Evolutionary conservation across 176 grass and related monocot species (phyloP), one percentile per base, ranked within the genome.

Genomic region (Ampelocalamus luodianensis): DNA sequence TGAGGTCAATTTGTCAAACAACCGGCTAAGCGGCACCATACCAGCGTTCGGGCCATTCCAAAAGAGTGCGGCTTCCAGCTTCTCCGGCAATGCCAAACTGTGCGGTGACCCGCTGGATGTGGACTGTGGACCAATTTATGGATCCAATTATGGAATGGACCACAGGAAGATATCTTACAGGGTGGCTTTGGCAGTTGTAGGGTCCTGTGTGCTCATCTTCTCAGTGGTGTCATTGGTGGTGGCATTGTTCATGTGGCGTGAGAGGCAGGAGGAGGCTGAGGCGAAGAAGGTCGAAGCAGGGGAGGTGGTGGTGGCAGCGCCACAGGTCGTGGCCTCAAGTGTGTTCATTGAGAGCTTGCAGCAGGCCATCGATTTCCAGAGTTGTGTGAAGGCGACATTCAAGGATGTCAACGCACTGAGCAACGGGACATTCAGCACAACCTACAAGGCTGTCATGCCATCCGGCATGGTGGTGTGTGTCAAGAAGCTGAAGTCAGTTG

Each of bases 1-100:
- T 36, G 93, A 95, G 78, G 89, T 98, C 59, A 95, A 98, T 78
- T 85, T 98, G 68, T 98, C 96, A 56, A 93, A 98, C 86, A 98
- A 98, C 81, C 59, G 43, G 49, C 87, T 98, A 7, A 88, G 53
- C 1, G 96, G 96, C 0, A 43, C 77, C 63, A 98, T 98, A 87
- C 96, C 93, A 0, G 72, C 4, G 3, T 98, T 98, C 79, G 89
- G 79, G 10, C 96, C 96, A 22, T 98, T 98, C 63, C 96, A 98
- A 65, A 98, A 98, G 82, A 98, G 96, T 66, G 49, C 89, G 4
- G 85, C 62, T 17, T 87, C 96, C 29, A 93, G 96, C 68, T 98
- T 98, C 85, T 49, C 82, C 7, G 93, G 96, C 78, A 98, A 98
- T 44, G 54, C 76, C 58, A 85, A 90, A 66, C 85, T 98, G 79